phyloP scores from a whole-genome alignment of 768 basidiomycete species.

The Boletus rubropictus region DNA sequence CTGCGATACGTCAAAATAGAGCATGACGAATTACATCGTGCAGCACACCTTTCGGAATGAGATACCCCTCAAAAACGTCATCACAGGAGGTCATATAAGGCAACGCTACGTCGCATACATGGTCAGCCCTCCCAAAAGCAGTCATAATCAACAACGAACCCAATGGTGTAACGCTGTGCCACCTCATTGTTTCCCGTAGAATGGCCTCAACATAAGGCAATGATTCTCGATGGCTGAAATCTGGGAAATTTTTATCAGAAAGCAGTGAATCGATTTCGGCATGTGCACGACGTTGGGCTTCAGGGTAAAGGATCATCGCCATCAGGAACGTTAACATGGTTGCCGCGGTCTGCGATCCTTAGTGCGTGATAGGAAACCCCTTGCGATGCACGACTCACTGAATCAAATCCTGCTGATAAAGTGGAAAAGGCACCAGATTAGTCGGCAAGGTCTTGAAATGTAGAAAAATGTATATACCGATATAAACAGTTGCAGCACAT shows the following conservation, averaged over 20 bases:
- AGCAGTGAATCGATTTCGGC: conserved; percentile 26
- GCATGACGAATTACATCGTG: not conserved
- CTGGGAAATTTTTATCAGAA: conserved; percentile 13
- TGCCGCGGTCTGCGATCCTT: conserved; percentile 17
- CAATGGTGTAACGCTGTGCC: conserved; percentile 28
- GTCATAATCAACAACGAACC: conserved; percentile 13
- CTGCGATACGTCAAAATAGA: conserved; percentile 10
- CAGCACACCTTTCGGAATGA: conserved; percentile 33
- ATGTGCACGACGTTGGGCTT: conserved; percentile 27
- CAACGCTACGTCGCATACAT: conserved; percentile 13
- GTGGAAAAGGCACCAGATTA: not conserved
- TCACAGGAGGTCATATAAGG: conserved; percentile 31
- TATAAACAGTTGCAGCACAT: conserved; percentile 29
- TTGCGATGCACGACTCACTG: conserved; percentile 11
- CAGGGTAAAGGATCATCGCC: conserved; percentile 29
- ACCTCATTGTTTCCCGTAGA: conserved; percentile 30
- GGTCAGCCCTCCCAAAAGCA: conserved; percentile 5
- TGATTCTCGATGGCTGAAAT: conserved; percentile 23
- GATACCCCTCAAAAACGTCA: conserved; percentile 41
- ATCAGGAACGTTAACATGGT: conserved; percentile 24
- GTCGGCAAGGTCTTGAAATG: not conserved
- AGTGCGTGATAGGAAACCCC: not conserved
- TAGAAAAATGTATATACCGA: conserved; percentile 16
- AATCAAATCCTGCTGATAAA: conserved; percentile 24
- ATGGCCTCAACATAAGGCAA: conserved; percentile 28